These are phyloP conservation scores for Penicillium thymicola DNA, from an alignment of 2,329 filamentous ascomycete species.

Conservation along the genomic window DNA sequence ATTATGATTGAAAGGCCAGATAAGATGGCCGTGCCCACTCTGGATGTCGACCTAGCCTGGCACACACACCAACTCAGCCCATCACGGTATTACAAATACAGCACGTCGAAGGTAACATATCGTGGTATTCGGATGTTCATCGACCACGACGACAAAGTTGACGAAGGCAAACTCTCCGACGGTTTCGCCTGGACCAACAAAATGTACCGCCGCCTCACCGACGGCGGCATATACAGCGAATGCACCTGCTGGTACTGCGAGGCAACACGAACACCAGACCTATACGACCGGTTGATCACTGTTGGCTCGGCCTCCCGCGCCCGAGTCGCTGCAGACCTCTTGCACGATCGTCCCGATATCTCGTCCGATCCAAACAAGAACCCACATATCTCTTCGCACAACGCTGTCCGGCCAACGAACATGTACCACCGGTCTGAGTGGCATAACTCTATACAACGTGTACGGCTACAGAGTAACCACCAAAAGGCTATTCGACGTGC, in stretches of 20 bases:
- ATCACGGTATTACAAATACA: constrained; percentile 43
- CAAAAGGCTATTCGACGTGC: constrained; percentile 35
- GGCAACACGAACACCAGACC: constrained; percentile 58
- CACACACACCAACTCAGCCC: constrained; percentile 34
- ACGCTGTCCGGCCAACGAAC: constrained; percentile 51
- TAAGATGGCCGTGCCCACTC: constrained; percentile 31
- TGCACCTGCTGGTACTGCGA: constrained; percentile 61
- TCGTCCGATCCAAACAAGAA: constrained; percentile 54
- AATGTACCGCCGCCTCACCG: constrained; percentile 62
- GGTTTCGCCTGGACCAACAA: constrained; percentile 72
- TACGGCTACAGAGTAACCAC: constrained; percentile 52
- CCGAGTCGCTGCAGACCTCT: constrained; percentile 48
- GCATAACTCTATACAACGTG: constrained; percentile 22
- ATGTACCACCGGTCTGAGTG: constrained; percentile 15
- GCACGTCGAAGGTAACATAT: constrained; percentile 39
- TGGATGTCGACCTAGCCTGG: constrained; percentile 37
- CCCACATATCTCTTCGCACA: constrained; percentile 72
- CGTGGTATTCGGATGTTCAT: constrained; percentile 53
- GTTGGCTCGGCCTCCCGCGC: constrained; percentile 51
- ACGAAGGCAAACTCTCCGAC: constrained; percentile 60
- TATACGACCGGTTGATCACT: constrained; percentile 43
- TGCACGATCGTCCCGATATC: constrained; percentile 40
- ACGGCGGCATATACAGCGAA: constrained; percentile 55
- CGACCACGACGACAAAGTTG: constrained; percentile 81
- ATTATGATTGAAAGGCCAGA: constrained; percentile 38